These are phyloP conservation scores for Lachancea fermentati DNA, from an alignment of 805 yeast genomes.

Conservation along the genomic window DNA sequence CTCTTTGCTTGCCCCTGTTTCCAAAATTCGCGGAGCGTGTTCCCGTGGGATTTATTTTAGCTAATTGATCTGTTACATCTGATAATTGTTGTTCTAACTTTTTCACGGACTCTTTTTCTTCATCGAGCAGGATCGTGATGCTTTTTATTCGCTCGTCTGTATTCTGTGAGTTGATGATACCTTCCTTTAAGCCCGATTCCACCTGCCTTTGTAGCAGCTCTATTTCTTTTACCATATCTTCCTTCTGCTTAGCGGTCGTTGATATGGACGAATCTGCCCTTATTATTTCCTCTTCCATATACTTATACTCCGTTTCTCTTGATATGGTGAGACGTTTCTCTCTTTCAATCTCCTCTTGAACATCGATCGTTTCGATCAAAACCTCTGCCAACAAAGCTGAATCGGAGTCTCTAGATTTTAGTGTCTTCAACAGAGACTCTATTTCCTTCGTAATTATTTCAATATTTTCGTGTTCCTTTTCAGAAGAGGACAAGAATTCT, in stretches of 20 bases:
- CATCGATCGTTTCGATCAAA: slow-evolving; percentile 33
- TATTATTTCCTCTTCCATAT: slow-evolving; percentile 53
- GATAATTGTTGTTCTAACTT: slow-evolving; percentile 16
- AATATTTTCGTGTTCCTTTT: slow-evolving; percentile 23
- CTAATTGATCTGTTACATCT: slow-evolving; percentile 16
- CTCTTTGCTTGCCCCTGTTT: slow-evolving; percentile 10
- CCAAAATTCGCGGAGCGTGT: slow-evolving; percentile 18
- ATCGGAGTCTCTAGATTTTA: slow-evolving; percentile 11
- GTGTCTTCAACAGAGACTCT: slow-evolving; percentile 20
- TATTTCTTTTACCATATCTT: slow-evolving; percentile 12
- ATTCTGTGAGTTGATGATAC: slow-evolving; percentile 6
- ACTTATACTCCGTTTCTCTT: slow-evolving; percentile 52
- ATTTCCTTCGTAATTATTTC: slow-evolving; percentile 27
- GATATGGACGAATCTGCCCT: slow-evolving; percentile 46
- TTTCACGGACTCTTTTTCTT: slow-evolving; percentile 11
- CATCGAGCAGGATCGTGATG: slow-evolving; percentile 12
- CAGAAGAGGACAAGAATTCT: slow-evolving; percentile 23
- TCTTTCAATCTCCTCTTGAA: slow-evolving; percentile 42
- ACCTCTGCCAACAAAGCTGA: slow-evolving; percentile 15
- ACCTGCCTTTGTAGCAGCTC: slow-evolving; percentile 14
- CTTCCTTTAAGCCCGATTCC: slow-evolving; percentile 9
- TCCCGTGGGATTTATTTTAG: slow-evolving; percentile 23
- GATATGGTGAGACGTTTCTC: slow-evolving; percentile 42
- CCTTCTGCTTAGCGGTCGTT: slow-evolving; percentile 38
- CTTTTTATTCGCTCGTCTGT: slow-evolving; percentile 11